Conservation (phyloP, 108 stramenopile species). For the Pseudonitzschia multistriata region DNA sequence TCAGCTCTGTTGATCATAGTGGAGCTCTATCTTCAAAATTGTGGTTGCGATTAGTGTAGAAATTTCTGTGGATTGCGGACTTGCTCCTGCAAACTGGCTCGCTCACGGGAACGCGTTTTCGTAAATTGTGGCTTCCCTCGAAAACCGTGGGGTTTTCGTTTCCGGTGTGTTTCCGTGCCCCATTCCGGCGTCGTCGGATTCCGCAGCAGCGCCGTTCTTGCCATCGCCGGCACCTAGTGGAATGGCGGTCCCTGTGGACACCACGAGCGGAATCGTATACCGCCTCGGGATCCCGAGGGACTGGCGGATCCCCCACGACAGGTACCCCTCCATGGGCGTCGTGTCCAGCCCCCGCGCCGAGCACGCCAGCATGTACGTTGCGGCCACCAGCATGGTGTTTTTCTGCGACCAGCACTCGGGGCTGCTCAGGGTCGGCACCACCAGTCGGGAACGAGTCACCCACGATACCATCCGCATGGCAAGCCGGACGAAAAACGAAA, state of each 20-base stretch:
- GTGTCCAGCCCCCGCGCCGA: slow-evolving; percentile 77
- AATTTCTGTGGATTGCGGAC: no score
- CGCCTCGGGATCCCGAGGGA: slow-evolving; percentile 62
- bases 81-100: no score
- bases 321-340: slow-evolving; percentile 91
- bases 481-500: slow-evolving; percentile 60
- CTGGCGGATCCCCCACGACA: slow-evolving; percentile 55
- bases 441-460: slow-evolving; percentile 37
- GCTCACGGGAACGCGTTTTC: slow-evolving; percentile 45
- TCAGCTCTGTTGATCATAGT: no score
- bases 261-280: slow-evolving; percentile 69
- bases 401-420: slow-evolving; percentile 88
- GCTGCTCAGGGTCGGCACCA: slow-evolving; percentile 69
- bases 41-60: no score
- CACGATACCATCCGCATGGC: slow-evolving; percentile 44
- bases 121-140: slow-evolving; percentile 51
- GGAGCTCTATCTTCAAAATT: no score
- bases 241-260: slow-evolving; percentile 59
- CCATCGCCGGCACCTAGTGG: background rate
- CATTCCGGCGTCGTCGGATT: slow-evolving; percentile 64
- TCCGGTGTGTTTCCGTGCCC: slow-evolving; percentile 42
- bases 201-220: background rate
- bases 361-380: slow-evolving; percentile 84
- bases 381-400: slow-evolving; percentile 90
- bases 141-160: slow-evolving; percentile 47